Evolutionary conservation across 169 alveolate species (phyloP), one percentile per base, ranked within the genome.

Genomic region (Plasmodium billcollinsi): DNA sequence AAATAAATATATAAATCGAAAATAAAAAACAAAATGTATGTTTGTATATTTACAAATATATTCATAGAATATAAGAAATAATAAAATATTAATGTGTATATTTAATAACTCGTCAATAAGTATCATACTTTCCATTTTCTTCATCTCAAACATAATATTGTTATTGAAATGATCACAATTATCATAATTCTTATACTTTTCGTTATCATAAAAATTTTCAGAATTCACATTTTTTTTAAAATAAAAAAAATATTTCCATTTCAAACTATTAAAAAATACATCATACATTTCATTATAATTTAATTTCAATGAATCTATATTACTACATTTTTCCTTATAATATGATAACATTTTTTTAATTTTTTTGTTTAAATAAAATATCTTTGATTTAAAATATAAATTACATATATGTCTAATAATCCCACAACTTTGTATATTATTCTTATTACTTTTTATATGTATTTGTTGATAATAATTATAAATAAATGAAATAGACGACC

Each of bases 401-500:
- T 61, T 71, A 59, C 71, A 72, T 33, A 86, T 59, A 43, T 86
- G 92, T 39, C 88, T 71, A 61, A 86, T 62, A n/a, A 86, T 71
- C 2, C 49, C 58, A 73, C 92, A 86, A 61, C 85, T 63, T 45
- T 86, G 86, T 6, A 43, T 61, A 72, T 86, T 86, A 45, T 71
- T 86, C 39, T 86, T 86, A 43, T 15, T 86, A 65, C 63, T 73
- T n/a, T 18, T 14, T 12, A 86, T 56, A 86, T 86, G 11, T 66
- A 56, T 56, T 67, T 86, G 92, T 59, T 86, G 92, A 56, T 86
- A 86, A n/a, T 29, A 72, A 52, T 86, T 86, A 74, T 86, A 86
- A 43, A 86, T 86, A 52, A 61, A 67, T 14, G 92, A 86, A 29
- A 86, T 61, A 56, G 88, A 86, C 7, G 92, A 86, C 12, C 92